Base-by-base conservation (phyloP, 208 protist species). In the Trypanosoma boissoni region DNA sequence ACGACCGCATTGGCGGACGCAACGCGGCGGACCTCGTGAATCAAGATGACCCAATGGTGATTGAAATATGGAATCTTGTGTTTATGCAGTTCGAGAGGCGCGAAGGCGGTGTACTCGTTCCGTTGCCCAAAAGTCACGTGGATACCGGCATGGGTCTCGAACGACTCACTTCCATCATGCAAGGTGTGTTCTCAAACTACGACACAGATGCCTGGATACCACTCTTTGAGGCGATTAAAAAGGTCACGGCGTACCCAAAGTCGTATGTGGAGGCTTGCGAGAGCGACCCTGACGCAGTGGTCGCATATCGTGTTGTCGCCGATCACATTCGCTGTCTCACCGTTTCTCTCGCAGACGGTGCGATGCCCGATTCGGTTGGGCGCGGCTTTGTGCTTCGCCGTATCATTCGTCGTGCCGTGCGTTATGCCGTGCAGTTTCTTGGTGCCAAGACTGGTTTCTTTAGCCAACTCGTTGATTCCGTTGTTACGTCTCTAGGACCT, bases 41-140 rank as follows among this genome's bases (percentile, higher is more conserved):
- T 87, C 81, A 86, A 58, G 98, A 99, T 68, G 98, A 99, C 74
- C 98, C 98, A 27, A 92, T 97, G 72, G 96, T 99, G 20, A 74
- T 99, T 31, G 98, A 99, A 76, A 94, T 99, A 43, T 99, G 98
- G 98, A 99, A 99, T 76, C 70, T 99, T n/a, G 98, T 99, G 49
- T 99, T 99, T 71, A 99, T 99, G 62, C 96, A 99, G 87, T 99
- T 91, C 78, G 98, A 99, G 73, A 76, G 98, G 48, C 93, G 97
- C 54, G 61, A 60, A 10, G 96, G 97, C 62, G 83, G 93, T 45
- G 50, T 52, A 12, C 83, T 99, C 20, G 54, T 80, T 34, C 67
- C 49, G 34, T 80, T 99, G 36, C 97, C 96, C 28, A 77, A 78
- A 49, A 88, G 94, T 63, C 95, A 98, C 70, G 94, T 99, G 20